phyloP scores from a whole-genome alignment of 768 basidiomycete species.

The Phaeotremella fagi region DNA sequence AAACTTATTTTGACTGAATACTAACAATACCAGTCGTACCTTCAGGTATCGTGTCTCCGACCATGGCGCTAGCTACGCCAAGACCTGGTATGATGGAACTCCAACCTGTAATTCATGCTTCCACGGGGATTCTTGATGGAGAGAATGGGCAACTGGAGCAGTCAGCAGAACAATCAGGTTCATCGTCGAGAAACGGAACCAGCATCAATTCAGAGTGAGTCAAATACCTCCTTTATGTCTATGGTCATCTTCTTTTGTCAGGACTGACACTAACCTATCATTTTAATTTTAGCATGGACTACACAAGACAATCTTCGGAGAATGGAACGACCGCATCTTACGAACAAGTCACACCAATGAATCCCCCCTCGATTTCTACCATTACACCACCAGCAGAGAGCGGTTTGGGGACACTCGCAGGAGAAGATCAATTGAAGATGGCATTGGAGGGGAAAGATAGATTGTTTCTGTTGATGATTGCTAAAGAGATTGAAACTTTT shows the following conservation, averaged over 20 bases:
- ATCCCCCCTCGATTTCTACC: too few species aligned
- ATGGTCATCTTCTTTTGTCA: too few species aligned
- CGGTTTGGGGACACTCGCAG: constrained; percentile 23
- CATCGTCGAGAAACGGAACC: too few species aligned
- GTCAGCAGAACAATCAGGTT: too few species aligned
- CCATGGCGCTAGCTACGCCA: not conserved
- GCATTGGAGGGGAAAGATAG: constrained; percentile 33
- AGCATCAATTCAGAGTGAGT: too few species aligned
- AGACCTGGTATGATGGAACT: not conserved
- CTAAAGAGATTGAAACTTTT: constrained; percentile 37
- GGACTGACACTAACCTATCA: too few species aligned
- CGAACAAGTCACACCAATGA: too few species aligned
- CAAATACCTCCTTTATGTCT: too few species aligned
- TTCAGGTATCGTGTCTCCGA: not conserved
- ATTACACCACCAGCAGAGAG: constrained; percentile 24
- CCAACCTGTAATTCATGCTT: not conserved
- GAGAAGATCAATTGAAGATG: constrained; percentile 33
- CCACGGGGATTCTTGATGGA: not conserved
- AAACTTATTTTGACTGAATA: not conserved
- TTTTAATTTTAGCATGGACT: too few species aligned
- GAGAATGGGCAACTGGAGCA: too few species aligned
- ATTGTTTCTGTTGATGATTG: constrained; percentile 33
- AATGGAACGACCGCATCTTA: too few species aligned
- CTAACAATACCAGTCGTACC: not conserved
- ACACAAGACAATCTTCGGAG: too few species aligned